Base-by-base conservation (phyloP, 495 filamentous ascomycete species). In the Aspergillus campestris region DNA sequence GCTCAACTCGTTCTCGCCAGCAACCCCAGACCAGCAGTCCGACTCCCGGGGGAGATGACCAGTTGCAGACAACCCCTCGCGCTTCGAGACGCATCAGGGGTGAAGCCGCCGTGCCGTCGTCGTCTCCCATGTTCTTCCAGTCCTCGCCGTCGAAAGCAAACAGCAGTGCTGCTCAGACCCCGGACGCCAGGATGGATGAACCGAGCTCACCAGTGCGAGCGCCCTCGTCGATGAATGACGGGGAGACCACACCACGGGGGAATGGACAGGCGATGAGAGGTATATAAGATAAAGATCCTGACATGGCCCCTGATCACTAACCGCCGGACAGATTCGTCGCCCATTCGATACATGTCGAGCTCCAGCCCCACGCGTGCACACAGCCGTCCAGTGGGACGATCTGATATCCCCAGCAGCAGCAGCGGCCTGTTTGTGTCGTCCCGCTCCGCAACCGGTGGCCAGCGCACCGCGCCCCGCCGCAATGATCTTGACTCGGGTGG, bases 321-420 rank as follows among this genome's bases (percentile, higher is more conserved):
- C 8, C 0, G 29, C 36, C 18, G 37, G 40, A 8, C 44, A 94
- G 89, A 89, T 52, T 96, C 89, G 0, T 96, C 89, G 7, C 89
- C 89, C 1, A 87, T 96, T 52, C 82, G 82, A 51, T 96, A 94
- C 55, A 83, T 83, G 28, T 77, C 89, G 38, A 94, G 86, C 59
- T 92, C 89, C 30, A 92, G 87, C 59, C 87, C 88, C 2, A 79
- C 78, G 13, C 77, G 80, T 45, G 72, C 71, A 45, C 66, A 74
- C 40, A 62, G 66, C 47, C 78, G 77, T 43, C 79, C 79, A 52
- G 60, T 63, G 27, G 55, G 62, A 36, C 70, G 63, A 27, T 80
- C 81, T 33, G 76, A 85, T 58, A 68, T 83, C 41, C 75, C 73
- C 42, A 91, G 85, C 62, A 84, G 85, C 45, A 89, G 85, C 69